phyloP scores from a whole-genome alignment of 2,329 filamentous ascomycete genomes.

The Thielaviopsis populi region DNA sequence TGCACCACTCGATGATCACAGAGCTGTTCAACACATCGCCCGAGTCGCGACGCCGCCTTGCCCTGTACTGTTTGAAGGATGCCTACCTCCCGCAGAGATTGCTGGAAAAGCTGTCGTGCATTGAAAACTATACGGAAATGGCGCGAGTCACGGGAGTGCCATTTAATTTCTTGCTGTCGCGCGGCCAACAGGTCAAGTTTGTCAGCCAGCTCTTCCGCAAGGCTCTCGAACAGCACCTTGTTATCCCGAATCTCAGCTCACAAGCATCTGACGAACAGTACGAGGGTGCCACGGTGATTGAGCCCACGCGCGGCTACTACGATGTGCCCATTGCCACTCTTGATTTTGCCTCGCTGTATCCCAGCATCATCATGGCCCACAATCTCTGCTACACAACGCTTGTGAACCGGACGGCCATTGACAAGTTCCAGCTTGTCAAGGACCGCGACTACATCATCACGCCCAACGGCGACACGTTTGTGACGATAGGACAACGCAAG shows the following conservation, averaged over 20 bases:
- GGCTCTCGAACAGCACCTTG: conserved; percentile 78
- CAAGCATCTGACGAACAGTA: conserved; percentile 74
- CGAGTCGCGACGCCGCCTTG: conserved; percentile 77
- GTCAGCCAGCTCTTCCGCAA: conserved; percentile 95
- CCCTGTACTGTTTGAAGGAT: conserved; percentile 94
- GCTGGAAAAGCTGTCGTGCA: conserved; percentile 93
- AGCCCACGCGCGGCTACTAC: conserved; percentile 86
- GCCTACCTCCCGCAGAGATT: conserved; percentile 86
- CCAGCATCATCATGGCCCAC: conserved; percentile 97
- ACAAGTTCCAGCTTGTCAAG: conserved; percentile 62
- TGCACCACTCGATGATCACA: conserved; percentile 98
- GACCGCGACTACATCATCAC: conserved; percentile 95
- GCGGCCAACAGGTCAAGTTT: conserved; percentile 95
- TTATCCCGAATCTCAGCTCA: conserved; percentile 72
- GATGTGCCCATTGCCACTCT: conserved; percentile 89
- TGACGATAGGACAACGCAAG: conserved; percentile 75
- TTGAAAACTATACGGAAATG: conserved; percentile 99
- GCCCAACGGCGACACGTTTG: conserved; percentile 86
- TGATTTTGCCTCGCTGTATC: conserved; percentile 96
- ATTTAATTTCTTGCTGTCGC: conserved; percentile 82
- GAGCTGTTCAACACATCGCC: conserved; percentile 93
- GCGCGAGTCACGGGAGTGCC: conserved; percentile 96
- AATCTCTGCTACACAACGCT: conserved; percentile 96
- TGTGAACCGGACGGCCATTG: conserved; percentile 58
- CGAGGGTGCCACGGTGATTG: conserved; percentile 94